Evolutionary conservation across 106 monocot species (phyloP).

Genomic region (Phalaenopsis equestris): DNA sequence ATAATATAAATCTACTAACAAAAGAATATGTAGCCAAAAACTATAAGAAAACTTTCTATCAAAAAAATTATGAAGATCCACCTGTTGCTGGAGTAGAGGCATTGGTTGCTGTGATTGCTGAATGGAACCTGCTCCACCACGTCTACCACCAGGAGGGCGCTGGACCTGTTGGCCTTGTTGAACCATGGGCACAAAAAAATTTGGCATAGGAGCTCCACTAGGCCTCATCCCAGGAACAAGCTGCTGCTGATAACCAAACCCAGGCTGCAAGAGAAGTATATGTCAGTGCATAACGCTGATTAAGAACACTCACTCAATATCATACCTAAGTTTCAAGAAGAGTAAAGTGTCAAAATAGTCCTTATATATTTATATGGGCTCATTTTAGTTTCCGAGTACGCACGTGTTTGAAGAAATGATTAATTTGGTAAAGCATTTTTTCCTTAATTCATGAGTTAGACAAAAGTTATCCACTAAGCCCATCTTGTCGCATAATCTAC

Average conservation of each 20-base stretch:
- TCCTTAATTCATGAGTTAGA: too few relatives aligned
- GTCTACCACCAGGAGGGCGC: slow-evolving; percentile 50
- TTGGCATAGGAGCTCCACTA: slow-evolving; percentile 60
- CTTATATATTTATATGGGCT: too few relatives aligned
- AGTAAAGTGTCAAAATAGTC: neutral
- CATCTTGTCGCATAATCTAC: too few relatives aligned
- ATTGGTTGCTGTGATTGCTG: slow-evolving; percentile 52
- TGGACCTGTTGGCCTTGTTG: slow-evolving; percentile 71
- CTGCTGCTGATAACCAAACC: slow-evolving; percentile 78
- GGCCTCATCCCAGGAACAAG: slow-evolving; percentile 87
- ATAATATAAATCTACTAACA: neutral
- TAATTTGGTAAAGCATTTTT: too few relatives aligned
- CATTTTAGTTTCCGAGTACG: too few relatives aligned
- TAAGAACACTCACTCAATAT: neutral
- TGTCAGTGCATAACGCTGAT: neutral
- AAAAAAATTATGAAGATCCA: neutral
- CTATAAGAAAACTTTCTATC: neutral
- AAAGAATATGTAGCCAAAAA: neutral
- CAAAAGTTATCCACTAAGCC: too few relatives aligned
- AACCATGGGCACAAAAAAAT: slow-evolving; percentile 62
- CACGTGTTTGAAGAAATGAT: too few relatives aligned
- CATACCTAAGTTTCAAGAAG: neutral
- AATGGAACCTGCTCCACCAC: slow-evolving; percentile 46
- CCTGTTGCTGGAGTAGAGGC: slow-evolving; percentile 60
- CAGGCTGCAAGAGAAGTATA: slow-evolving; percentile 27